phyloP scores from a whole-genome alignment of 2,329 filamentous ascomycete genomes.

The Epichloe sylvatica region DNA sequence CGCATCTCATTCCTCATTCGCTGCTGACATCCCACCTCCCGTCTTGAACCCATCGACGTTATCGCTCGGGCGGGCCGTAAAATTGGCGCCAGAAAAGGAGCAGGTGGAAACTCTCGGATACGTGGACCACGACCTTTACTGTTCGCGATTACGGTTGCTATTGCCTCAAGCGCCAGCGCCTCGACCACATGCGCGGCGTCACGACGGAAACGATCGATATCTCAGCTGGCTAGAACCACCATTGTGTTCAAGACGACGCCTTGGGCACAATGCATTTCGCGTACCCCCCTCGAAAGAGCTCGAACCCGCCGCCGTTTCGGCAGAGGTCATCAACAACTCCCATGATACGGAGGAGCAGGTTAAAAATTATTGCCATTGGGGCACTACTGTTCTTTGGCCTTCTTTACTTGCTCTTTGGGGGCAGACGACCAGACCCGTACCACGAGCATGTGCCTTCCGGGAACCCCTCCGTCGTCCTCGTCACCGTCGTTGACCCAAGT shows the following conservation, averaged over 20 bases:
- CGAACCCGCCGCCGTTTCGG: conserved; percentile 58
- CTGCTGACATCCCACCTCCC: background rate
- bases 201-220: background rate
- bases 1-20: background rate
- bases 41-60: background rate
- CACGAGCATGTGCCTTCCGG: conserved; percentile 33
- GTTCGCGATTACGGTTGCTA: background rate
- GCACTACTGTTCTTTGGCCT: conserved; percentile 41
- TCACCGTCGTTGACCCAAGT: conserved; percentile 67
- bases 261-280: conserved; percentile 66
- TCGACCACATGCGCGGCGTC: background rate
- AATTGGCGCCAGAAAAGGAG: background rate
- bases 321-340: conserved; percentile 42
- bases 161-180: background rate
- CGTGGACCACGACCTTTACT: background rate
- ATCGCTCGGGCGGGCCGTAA: background rate
- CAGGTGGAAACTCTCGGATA: background rate
- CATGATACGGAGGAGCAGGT: conserved; percentile 45
- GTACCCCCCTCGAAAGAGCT: conserved; percentile 77
- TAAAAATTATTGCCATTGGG: conserved; percentile 44
- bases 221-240: background rate
- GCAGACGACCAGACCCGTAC: conserved; percentile 16
- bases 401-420: conserved; percentile 44
- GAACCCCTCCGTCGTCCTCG: conserved; percentile 55
- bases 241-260: background rate